Evolutionary conservation across 306 rosid species (phyloP), one percentile per base, ranked within the genome.

Genomic region (Acacia confusa): DNA sequence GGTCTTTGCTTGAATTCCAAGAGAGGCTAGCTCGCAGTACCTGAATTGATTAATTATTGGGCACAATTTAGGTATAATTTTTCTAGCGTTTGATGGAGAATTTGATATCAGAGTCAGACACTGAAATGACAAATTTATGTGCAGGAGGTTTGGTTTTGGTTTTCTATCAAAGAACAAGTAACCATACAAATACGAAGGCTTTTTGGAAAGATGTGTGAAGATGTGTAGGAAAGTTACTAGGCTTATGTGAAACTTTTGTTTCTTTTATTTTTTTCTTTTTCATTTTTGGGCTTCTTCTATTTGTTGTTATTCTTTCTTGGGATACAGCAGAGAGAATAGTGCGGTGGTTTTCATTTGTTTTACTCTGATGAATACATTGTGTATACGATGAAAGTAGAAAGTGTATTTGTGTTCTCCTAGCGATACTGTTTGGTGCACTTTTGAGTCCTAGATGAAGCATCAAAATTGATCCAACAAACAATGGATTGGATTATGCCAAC

Each of bases 21-120:
- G 87, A 86, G 81, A 83, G 63, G 87, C 83, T 80, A 48, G 87
- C 85, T 28, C 82, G 89, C 14, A 27, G 89, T 50, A 2, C 87
- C n/a, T 86, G 57, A 70, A 38, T 12, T 36, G 41, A 50, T 58
- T 70, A 40, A 7, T 55, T 77, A 34, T 24, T 63, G 69, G 47
- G 30, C 34, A 17, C 17, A 24, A 41, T 48, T 52, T 20, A 52
- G 72, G 72, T 67, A 67, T 45, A 69, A 11, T 4, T 40, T 69
- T 47, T 69, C 22, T 11, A 22, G 20, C 22, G 9, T 69, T 69
- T 43, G 6, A 2, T 22, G 10, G 53, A 69, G 52, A 43, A 69
- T n/a, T 69, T 69, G 10, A 69, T 41, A 12, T 3, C 5, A 69
- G 28, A 36, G 40, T 36, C 40, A 1, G 40, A 36, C 40, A 6